A percentile compares a stretch with the other conserved stretches of the same genome.
Evolutionary conservation across 371 early-diverging fungal genomes (phyloP).

Genomic region (Funneliformis caledonium): DNA sequence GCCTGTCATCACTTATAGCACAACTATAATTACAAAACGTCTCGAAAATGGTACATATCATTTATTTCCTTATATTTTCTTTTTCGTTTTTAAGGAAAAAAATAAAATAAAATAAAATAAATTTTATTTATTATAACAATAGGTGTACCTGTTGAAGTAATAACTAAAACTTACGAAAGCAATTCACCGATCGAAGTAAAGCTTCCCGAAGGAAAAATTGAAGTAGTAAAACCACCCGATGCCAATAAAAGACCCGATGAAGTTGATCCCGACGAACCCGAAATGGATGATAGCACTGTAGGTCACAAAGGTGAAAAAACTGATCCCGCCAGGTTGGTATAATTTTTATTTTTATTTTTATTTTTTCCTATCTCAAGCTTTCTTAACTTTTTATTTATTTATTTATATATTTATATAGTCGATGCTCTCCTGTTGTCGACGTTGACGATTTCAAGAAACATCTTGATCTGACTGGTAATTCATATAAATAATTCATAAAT

Average conservation of each 20-base stretch:
- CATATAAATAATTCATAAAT: background rate
- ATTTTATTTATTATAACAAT: background rate
- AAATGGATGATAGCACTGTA: background rate
- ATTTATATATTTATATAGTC: background rate
- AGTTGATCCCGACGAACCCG: background rate
- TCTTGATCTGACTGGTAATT: constrained; percentile 21
- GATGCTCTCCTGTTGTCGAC: background rate
- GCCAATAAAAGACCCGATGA: background rate
- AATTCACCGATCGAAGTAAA: background rate
- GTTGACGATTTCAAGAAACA: background rate
- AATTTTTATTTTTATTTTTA: background rate
- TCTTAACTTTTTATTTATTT: background rate
- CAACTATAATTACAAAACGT: too few relatives aligned
- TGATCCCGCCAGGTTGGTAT: background rate
- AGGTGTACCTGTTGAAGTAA: background rate
- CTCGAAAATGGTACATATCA: too few relatives aligned
- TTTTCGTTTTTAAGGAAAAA: too few relatives aligned
- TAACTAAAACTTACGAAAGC: background rate
- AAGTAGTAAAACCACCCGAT: background rate
- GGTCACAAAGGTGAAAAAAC: background rate
- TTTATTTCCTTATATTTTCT: too few relatives aligned
- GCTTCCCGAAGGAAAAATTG: background rate
- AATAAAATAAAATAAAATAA: background rate
- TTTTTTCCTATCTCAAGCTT: too few relatives aligned
- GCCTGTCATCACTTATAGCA: too few relatives aligned